A percentile compares a stretch with the other conserved stretches of the same genome.
These are phyloP conservation scores for Grigorovia yakushimaensis DNA, from an alignment of 805 yeast genomes.

Conservation along the genomic window DNA sequence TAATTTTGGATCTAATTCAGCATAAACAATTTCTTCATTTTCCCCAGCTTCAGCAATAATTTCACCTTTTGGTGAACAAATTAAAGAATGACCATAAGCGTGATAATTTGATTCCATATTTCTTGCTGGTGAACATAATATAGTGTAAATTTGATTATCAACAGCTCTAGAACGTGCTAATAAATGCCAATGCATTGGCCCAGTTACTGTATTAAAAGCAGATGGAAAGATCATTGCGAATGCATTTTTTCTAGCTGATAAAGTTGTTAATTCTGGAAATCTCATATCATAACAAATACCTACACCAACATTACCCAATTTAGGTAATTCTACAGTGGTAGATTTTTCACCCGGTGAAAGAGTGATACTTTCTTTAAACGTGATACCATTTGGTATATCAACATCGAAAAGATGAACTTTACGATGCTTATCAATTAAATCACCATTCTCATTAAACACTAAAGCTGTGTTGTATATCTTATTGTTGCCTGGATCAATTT, in stretches of 20 bases:
- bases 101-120: conserved; percentile 50
- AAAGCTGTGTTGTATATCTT: conserved; percentile 64
- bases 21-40: conserved; percentile 65
- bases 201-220: conserved; percentile 77
- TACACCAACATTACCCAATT: conserved; percentile 45
- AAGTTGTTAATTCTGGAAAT: conserved; percentile 67
- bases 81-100: conserved; percentile 58
- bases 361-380: conserved; percentile 72
- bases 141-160: conserved; percentile 62
- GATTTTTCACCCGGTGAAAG: conserved; percentile 74
- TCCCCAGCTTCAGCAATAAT: conserved; percentile 66
- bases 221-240: conserved; percentile 78
- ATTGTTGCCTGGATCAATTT: conserved; percentile 44
- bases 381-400: conserved; percentile 82
- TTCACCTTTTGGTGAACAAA: conserved; percentile 54
- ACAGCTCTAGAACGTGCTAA: conserved; percentile 66
- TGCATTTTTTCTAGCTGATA: conserved; percentile 57
- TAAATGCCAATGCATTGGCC: conserved; percentile 76
- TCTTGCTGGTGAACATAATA: conserved; percentile 85
- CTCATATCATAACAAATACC: conserved; percentile 81
- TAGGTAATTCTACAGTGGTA: conserved; percentile 40
- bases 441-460: conserved; percentile 63
- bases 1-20: conserved; percentile 56
- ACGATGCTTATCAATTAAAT: conserved; percentile 77
- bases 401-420: conserved; percentile 89